Evolutionary conservation across 805 yeast species (phyloP), one percentile per base, ranked within the genome.

Genomic region (Kuraishia capsulata): DNA sequence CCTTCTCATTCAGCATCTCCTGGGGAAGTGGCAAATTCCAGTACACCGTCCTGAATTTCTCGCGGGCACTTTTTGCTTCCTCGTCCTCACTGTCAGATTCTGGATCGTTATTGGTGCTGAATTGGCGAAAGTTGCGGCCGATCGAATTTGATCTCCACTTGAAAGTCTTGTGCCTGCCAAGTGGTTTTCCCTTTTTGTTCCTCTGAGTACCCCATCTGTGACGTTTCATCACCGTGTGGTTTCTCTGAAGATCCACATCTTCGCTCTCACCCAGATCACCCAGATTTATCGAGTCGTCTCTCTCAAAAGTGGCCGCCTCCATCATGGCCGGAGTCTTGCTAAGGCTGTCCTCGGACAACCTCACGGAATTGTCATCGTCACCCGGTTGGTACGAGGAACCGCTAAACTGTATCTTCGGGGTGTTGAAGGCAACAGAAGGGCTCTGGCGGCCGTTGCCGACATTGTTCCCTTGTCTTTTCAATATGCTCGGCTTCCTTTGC

Each of bases 131-230:
- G 14, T 37, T 42, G n/a, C 41, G 41, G 36, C 43, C 41, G 5
- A 40, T 43, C 10, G 44, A 38, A 30, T 54, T 41, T 14, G 46
- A 47, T 40, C 53, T 49, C 44, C 42, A 42, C 35, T 38, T 40
- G 32, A 82, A 54, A 0, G 90, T 80, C 50, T 68, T 79, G 14
- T 78, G 71, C 46, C 89, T 63, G 5, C 70, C 69, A 33, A 60
- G 57, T 18, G 92, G 89, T 35, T 70, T 67, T 6, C 94, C 95
- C 44, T 76, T 71, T 42, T 76, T 75, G 50, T 77, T 74, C 48
- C 95, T 71, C 46, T 82, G 86, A 3, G 97, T 89, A 42, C 96
- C 96, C 95, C 95, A 86, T 60, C 96, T 70, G 48, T 80, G 73
- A 50, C 94, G 71, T 47, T 81, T 77, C 76, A 83, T 81, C 3